Evolutionary conservation across 2,329 filamentous ascomycete genomes (phyloP), one percentile per base, ranked within the genome.

Genomic region (Claviceps fusiformis): DNA sequence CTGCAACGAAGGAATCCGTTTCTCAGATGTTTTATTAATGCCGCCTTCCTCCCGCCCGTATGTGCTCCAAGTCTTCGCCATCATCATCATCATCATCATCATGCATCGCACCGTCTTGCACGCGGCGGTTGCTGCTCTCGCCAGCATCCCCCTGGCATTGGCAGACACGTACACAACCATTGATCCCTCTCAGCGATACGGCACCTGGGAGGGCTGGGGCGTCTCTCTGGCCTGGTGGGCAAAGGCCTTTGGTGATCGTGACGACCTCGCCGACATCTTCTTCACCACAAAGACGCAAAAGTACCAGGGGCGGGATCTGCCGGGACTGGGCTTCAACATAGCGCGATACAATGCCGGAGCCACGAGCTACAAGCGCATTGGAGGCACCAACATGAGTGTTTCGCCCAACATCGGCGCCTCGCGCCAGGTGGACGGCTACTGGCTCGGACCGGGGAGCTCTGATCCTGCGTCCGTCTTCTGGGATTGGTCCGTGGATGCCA

Each of bases 201-300:
- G 71, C 19, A 68, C 61, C 0, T 74, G 72, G 72, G 70, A 74
- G 54, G 72, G 72, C 51, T 74, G 71, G 71, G 71, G 71, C 13
- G 68, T 68, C 0, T 72, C 70, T 13, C 64, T 74, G 1, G 70
- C 71, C 9, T 74, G 72, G 72, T 74, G 72, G 72, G 72, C 70
- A 1, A 65, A 63, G 37, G 64, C 64, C 3, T 74, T 74, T 55
- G 72, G 72, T 5, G 62, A 65, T 41, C 64, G 67, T 45, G 67
- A 71, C 37, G 71, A 74, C 60, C 65, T 74, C 10, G 68, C 71
- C 51, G 61, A 69, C 54, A 63, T 71, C 52, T 71, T 74, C 58
- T 74, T 74, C 62, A 68, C 65, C 6, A 62, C 64, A n/a, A 61
- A 67, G 17, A 58, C 61, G 10, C 67, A 63, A 0, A 60, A 56